Conservation (phyloP, 129 eudicot species). For the Glebionis coronaria region DNA sequence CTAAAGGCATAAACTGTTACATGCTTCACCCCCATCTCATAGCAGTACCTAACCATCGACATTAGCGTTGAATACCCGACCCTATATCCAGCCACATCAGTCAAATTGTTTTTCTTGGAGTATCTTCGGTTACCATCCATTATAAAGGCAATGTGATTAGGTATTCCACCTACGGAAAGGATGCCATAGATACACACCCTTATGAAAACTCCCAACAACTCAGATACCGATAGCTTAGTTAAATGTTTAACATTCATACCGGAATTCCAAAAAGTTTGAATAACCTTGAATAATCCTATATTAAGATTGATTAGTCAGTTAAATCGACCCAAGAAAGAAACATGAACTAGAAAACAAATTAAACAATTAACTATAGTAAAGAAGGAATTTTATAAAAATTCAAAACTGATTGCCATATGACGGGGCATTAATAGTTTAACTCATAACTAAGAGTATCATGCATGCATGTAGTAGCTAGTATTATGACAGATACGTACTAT, state of each 20-base stretch:
- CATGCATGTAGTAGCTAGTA: too few species aligned
- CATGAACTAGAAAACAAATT: neutral
- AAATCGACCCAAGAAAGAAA: neutral
- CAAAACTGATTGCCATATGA: too few species aligned
- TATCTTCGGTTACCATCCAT: slow-evolving; percentile 69
- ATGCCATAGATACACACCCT: neutral
- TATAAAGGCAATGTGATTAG: slow-evolving; percentile 54
- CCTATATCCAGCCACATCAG: slow-evolving; percentile 5
- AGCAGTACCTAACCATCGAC: slow-evolving; percentile 33
- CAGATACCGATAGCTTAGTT: neutral
- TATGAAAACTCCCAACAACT: too few species aligned
- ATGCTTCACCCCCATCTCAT: slow-evolving; percentile 51
- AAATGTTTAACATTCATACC: slow-evolving; percentile 4
- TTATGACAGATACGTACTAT: too few species aligned
- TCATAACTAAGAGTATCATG: too few species aligned
- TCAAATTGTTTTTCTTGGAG: slow-evolving; percentile 38
- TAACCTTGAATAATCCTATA: neutral
- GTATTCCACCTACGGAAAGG: slow-evolving; percentile 45
- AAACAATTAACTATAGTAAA: too few species aligned
- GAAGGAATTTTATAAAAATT: too few species aligned
- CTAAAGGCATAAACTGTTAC: slow-evolving; percentile 69
- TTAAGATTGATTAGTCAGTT: neutral
- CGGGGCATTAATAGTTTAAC: too few species aligned
- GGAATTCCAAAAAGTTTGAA: neutral
- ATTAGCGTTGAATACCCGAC: too few species aligned